phyloP scores from a whole-genome alignment of 2,329 filamentous ascomycete species.

The Neocucurbitaria cava region DNA sequence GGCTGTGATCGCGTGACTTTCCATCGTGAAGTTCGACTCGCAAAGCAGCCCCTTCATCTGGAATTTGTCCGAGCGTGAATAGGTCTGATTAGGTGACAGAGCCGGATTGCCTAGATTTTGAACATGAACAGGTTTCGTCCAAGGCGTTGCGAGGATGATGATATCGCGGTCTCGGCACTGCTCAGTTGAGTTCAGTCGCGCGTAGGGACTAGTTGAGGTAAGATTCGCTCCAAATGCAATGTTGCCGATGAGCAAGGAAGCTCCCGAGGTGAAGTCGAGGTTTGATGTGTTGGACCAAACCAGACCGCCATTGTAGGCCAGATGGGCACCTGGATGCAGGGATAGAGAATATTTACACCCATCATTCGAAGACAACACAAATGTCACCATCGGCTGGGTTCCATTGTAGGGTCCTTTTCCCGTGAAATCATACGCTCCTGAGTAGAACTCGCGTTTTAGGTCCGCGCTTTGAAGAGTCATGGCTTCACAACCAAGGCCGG shows the following conservation, averaged over 20 bases:
- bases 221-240: slow-evolving; percentile 1
- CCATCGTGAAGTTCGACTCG: slow-evolving; percentile 7
- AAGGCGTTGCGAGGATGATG: slow-evolving; percentile 24
- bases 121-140: slow-evolving; percentile 13
- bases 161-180: slow-evolving; percentile 21
- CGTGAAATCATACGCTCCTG: slow-evolving; percentile 1
- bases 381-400: slow-evolving; percentile 20
- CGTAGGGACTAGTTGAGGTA: slow-evolving; percentile 10
- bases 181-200: slow-evolving; percentile 15
- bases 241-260: background rate
- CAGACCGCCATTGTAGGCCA: slow-evolving; percentile 16
- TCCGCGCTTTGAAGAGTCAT: slow-evolving; percentile 22
- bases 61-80: slow-evolving; percentile 15
- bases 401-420: slow-evolving; percentile 15
- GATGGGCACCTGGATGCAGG: slow-evolving; percentile 13
- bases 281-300: slow-evolving; percentile 19
- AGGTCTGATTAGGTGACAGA: slow-evolving; percentile 11
- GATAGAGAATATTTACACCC: slow-evolving; percentile 19
- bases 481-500: slow-evolving; percentile 12
- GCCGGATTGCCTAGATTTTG: too few relatives aligned
- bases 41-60: slow-evolving; percentile 17
- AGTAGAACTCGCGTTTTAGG: slow-evolving; percentile 3
- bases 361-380: slow-evolving; percentile 12
- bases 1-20: too few relatives aligned
- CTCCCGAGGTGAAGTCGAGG: slow-evolving; percentile 1